Evolutionary conservation across 2,329 filamentous ascomycete species (phyloP).

Genomic region (Pseudopyricularia cyperi): DNA sequence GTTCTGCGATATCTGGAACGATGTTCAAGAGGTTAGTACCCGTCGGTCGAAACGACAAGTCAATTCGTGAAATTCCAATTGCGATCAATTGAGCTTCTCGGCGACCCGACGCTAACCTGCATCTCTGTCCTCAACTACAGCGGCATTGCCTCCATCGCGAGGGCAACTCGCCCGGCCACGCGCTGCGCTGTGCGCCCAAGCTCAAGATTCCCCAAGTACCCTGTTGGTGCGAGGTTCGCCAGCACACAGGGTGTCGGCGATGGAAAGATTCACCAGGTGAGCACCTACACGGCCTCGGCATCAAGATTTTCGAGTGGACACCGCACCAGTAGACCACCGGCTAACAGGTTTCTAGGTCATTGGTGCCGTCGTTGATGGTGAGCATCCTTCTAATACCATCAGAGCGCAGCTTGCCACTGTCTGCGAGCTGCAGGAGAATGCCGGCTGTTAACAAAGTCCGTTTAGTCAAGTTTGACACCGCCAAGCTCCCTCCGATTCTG

Average conservation of each 20-base stretch:
- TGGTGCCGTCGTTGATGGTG: constrained; percentile 98
- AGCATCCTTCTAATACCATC: constrained; percentile 18
- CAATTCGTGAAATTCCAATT: constrained; percentile 23
- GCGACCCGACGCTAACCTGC: constrained; percentile 4
- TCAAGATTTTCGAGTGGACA: background rate
- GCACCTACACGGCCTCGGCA: constrained; percentile 11
- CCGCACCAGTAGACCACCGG: constrained; percentile 5
- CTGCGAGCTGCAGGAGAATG: background rate
- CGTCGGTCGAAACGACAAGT: constrained; percentile 15
- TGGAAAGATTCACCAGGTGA: constrained; percentile 59
- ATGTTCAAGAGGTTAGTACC: constrained; percentile 70
- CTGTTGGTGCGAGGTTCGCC: constrained; percentile 44
- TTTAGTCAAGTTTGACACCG: constrained; percentile 89
- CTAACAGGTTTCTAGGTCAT: constrained; percentile 62
- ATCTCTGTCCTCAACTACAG: constrained; percentile 27
- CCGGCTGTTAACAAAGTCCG: background rate
- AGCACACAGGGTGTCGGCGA: constrained; percentile 44
- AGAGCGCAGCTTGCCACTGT: background rate
- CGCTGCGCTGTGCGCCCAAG: constrained; percentile 44
- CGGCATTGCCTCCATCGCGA: constrained; percentile 53
- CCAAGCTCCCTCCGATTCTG: constrained; percentile 91
- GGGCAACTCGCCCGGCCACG: constrained; percentile 47
- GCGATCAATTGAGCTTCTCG: constrained; percentile 37
- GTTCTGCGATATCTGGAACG: constrained; percentile 58
- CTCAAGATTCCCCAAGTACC: constrained; percentile 42